Evolutionary conservation across 257 asterid genomes (phyloP), one percentile per base, ranked within the genome.

Genomic region (Lithospermum erythrorhizon): DNA sequence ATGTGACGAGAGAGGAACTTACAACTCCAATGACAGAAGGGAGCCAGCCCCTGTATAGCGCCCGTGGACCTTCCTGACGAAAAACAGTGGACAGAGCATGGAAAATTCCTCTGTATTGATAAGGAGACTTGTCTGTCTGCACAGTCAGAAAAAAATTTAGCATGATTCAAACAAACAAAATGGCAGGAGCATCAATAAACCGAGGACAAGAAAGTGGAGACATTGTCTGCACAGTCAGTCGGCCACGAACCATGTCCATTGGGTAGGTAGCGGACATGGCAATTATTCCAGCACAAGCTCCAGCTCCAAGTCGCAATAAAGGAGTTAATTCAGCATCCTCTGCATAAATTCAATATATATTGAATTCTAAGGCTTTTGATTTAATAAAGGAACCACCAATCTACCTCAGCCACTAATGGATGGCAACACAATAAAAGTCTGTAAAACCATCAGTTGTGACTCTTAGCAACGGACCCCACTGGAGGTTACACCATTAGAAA

Each of bases 181-280:
- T 18, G 32, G 21, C 35, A 64, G 51, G 9, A 22, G 11, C 9
- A 16, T 20, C 3, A 6, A 57, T 25, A 24, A 15, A 20, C 60
- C 6, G 51, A 63, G 15, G 20, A 55, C 11, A 56, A 37, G 20
- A 22, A 19, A 53, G 22, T 3, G 23, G 57, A 3, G 13, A 55
- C 68, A n/a, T 57, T 80, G 86, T 96, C 94, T 91, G 98, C 52
- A 91, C 98, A 64, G 98, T 91, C 71, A 91, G 57, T 74, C 98
- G 81, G 68, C 98, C 98, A 30, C 98, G 86, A 61, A 91, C 98
- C 98, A 91, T 91, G 83, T 91, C 98, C 96, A 91, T 81, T 21
- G 98, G 98, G 81, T 91, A 91, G 54, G 98, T 91, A 48, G 98
- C 98, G 61, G 98, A 91, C 98, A 88, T 91, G 80, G 96, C 98